These are phyloP conservation scores for Andrographis paniculata DNA, from an alignment of 305 asterid species.

Conservation along the genomic window DNA sequence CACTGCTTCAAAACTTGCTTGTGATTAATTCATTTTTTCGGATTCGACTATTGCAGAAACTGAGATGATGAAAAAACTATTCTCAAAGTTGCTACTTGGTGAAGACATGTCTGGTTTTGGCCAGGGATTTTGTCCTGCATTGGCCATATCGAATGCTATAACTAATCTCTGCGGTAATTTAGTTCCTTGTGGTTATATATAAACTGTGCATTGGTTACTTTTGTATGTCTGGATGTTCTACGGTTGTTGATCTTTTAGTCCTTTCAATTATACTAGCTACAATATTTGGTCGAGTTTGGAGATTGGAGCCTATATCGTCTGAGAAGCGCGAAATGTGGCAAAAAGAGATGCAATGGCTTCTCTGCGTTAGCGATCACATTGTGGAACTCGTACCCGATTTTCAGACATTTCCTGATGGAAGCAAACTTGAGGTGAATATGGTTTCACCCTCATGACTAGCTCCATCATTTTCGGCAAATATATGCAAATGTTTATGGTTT, in stretches of 20 bases:
- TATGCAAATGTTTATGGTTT: too few species aligned
- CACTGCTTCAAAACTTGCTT: too few species aligned
- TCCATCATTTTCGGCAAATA: too few species aligned
- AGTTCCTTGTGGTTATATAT: too few species aligned
- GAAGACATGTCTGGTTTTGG: slow-evolving; percentile 99
- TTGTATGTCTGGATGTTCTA: too few species aligned
- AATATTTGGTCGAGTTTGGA: slow-evolving; percentile 89
- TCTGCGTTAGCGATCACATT: slow-evolving; percentile 74
- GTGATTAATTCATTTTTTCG: too few species aligned
- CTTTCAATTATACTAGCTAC: slow-evolving; percentile 46
- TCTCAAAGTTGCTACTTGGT: slow-evolving; percentile 84
- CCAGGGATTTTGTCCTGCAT: slow-evolving; percentile 78
- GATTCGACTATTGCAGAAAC: slow-evolving; percentile 36
- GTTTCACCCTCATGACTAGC: too few species aligned
- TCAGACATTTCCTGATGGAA: slow-evolving; percentile 86
- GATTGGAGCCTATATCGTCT: slow-evolving; percentile 65
- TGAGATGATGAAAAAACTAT: slow-evolving; percentile 88
- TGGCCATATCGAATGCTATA: slow-evolving; percentile 81
- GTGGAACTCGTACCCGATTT: slow-evolving; percentile 75
- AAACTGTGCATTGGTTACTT: too few species aligned
- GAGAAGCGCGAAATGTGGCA: slow-evolving; percentile 84
- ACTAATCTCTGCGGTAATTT: slow-evolving; percentile 93
- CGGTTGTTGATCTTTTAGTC: too few species aligned
- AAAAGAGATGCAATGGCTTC: slow-evolving; percentile 90
- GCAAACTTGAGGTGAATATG: slow-evolving; percentile 64